Evolutionary conservation across 108 stramenopile species (phyloP).

Genomic region (Cyclotella choctawhatcheeana): DNA sequence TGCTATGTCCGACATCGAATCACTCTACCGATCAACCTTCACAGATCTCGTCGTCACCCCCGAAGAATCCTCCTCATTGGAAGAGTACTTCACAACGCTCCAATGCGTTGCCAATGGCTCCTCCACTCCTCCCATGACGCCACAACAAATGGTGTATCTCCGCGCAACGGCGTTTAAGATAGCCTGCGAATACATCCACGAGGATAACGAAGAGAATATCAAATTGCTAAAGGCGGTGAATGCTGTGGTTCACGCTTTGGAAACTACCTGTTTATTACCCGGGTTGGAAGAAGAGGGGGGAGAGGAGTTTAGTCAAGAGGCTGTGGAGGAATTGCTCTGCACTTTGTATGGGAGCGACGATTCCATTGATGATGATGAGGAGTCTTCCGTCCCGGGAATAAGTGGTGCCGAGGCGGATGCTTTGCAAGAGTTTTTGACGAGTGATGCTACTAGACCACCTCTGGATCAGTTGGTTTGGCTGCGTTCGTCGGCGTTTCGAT

Average conservation of each 20-base stretch:
- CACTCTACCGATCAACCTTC: constrained; percentile 25
- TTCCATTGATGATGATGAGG: background rate
- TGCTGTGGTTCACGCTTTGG: constrained; percentile 67
- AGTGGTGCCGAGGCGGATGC: constrained; percentile 14
- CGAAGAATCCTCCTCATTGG: constrained; percentile 23
- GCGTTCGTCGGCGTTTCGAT: constrained; percentile 67
- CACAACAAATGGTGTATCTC: constrained; percentile 71
- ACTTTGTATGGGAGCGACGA: constrained; percentile 24
- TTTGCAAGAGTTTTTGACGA: constrained; percentile 16
- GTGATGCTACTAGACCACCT: constrained; percentile 49
- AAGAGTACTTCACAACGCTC: constrained; percentile 1
- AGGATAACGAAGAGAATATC: constrained; percentile 57
- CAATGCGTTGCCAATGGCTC: constrained; percentile 15
- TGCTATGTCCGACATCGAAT: constrained; percentile 38
- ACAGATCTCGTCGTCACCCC: constrained; percentile 26
- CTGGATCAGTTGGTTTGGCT: constrained; percentile 70
- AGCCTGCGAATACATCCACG: constrained; percentile 59
- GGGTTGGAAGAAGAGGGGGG: constrained; percentile 16
- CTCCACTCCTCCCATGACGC: constrained; percentile 34
- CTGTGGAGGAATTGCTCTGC: constrained; percentile 10
- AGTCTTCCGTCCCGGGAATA: constrained; percentile 10
- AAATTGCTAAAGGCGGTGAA: constrained; percentile 63
- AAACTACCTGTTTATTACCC: constrained; percentile 52
- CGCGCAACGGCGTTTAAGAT: constrained; percentile 73
- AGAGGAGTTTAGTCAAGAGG: constrained; percentile 18